phyloP scores from a whole-genome alignment of 1,139 yeast species.

The Blastobotrys buckinghamii region DNA sequence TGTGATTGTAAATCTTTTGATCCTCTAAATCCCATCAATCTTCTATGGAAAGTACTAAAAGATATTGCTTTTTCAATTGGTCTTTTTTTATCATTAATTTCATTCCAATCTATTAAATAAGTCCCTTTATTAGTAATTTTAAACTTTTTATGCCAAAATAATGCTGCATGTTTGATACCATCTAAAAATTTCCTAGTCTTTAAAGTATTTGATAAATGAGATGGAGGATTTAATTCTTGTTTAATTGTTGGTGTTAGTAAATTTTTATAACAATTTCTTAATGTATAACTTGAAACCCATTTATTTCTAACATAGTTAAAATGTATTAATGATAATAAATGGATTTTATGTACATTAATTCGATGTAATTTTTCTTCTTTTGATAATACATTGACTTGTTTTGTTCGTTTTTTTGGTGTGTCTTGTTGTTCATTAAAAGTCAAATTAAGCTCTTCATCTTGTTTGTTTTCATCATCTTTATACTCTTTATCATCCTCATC shows the following conservation, averaged over 20 bases:
- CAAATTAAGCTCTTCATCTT: conserved; percentile 11
- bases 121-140: conserved; percentile 40
- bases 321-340: conserved; percentile 50
- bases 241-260: conserved; percentile 44
- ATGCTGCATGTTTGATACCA: conserved; percentile 61
- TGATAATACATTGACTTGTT: conserved; percentile 28
- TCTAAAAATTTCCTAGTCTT: conserved; percentile 70
- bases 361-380: conserved; percentile 53
- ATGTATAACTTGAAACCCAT: conserved; percentile 59
- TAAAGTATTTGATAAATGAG: conserved; percentile 35
- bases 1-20: conserved; percentile 79
- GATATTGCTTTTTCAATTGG: conserved; percentile 21
- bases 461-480: conserved; percentile 14
- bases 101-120: conserved; percentile 55
- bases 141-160: conserved; percentile 56
- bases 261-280: conserved; percentile 32
- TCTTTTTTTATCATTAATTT: conserved; percentile 35
- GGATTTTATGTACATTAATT: conserved; percentile 51
- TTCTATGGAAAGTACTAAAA: conserved; percentile 21
- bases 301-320: conserved; percentile 64
- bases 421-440: conserved; percentile 3
- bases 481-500: conserved; percentile 28
- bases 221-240: conserved; percentile 44
- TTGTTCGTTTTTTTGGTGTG: conserved; percentile 5
- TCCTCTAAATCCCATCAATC: conserved; percentile 39